A percentile compares a stretch with the other conserved stretches of the same genome.
Evolutionary conservation across 1,284 basidiomycete species (phyloP).

Genomic region (Cutaneotrichosporon dermatis): DNA sequence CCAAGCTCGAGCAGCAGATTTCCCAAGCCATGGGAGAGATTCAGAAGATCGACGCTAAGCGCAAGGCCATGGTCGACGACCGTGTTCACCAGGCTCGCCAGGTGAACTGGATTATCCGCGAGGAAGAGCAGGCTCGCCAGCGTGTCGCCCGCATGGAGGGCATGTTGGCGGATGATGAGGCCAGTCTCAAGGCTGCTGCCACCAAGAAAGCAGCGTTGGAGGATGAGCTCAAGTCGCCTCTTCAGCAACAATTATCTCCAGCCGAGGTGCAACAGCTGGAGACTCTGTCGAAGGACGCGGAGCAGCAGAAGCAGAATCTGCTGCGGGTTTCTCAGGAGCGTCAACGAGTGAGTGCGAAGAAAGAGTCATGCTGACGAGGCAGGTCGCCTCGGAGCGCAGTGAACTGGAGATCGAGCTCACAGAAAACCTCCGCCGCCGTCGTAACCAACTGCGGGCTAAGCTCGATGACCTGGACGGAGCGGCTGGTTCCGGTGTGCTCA

Average conservation of each 20-base stretch:
- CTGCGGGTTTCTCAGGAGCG: slow-evolving; percentile 65
- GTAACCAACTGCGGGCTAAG: slow-evolving; percentile 70
- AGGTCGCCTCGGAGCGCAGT: slow-evolving; percentile 76
- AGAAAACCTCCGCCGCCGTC: slow-evolving; percentile 75
- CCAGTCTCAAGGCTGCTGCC: slow-evolving; percentile 54
- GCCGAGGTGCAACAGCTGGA: slow-evolving; percentile 70
- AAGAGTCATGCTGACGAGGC: background rate
- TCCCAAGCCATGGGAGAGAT: slow-evolving; percentile 70
- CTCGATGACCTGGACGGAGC: slow-evolving; percentile 68
- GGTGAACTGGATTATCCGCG: slow-evolving; percentile 59
- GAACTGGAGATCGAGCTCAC: slow-evolving; percentile 87
- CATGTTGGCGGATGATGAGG: slow-evolving; percentile 65
- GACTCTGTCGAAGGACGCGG: slow-evolving; percentile 68
- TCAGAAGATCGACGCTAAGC: slow-evolving; percentile 65
- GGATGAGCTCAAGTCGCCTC: slow-evolving; percentile 69
- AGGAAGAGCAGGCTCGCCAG: slow-evolving; percentile 65
- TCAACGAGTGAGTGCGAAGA: slow-evolving; percentile 38
- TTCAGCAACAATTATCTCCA: slow-evolving; percentile 66
- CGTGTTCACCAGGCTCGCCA: slow-evolving; percentile 67
- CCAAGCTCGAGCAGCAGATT: slow-evolving; percentile 79
- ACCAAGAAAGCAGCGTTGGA: slow-evolving; percentile 59
- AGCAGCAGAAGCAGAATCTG: slow-evolving; percentile 65
- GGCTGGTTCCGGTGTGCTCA: slow-evolving; percentile 58
- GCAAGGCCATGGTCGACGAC: slow-evolving; percentile 65
- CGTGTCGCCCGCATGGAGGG: slow-evolving; percentile 64